Evolutionary conservation across 495 filamentous ascomycete genomes (phyloP), one percentile per base, ranked within the genome.

Genomic region (Neurospora hispaniola): DNA sequence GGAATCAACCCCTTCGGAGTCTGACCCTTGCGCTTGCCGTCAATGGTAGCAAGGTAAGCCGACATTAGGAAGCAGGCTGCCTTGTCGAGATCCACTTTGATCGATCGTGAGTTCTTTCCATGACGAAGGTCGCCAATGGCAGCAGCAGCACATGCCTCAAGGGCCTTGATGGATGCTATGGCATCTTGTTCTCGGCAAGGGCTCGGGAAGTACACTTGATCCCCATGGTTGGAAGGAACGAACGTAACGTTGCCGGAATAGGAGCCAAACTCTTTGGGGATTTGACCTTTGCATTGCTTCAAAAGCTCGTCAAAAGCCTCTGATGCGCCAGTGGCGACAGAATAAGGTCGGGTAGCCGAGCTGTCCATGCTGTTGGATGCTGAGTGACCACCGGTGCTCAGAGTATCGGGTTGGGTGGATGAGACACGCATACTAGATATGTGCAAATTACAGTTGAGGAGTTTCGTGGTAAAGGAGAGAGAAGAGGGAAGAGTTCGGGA

Each of bases 121-220:
- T 84, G 86, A 14, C 85, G 84, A 69, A 92, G 78, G 77, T 90
- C 83, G 16, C 87, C 89, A 73, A 94, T 86, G 6, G 87, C 87
- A 20, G 88, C 89, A 6, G 87, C 89, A n/a, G 88, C 84, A 48
- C 86, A 86, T n/a, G 87, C 90, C 79, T 93, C 91, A 5, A 93
- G 78, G 35, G 87, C 90, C 79, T 93, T 93, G 77, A 93, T 81
- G 4, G 90, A 90, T 5, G 89, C 88, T 5, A 86, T 82, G 0
- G 88, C 88, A 76, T 93, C 90, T 12, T 90, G 90, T 78, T 93
- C 90, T 76, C 90, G 91, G 75, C 93, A 85, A 10, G 91, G 90
- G 72, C 87, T 90, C 0, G 91, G 90, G 69, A 91, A 86, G 62
- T 80, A 81, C 9, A 79, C 77, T 27, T 71, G 43, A 68, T 83